These are phyloP conservation scores for Ophiostoma pallidulum DNA, from an alignment of 2,329 filamentous ascomycete genomes.

Conservation along the genomic window DNA sequence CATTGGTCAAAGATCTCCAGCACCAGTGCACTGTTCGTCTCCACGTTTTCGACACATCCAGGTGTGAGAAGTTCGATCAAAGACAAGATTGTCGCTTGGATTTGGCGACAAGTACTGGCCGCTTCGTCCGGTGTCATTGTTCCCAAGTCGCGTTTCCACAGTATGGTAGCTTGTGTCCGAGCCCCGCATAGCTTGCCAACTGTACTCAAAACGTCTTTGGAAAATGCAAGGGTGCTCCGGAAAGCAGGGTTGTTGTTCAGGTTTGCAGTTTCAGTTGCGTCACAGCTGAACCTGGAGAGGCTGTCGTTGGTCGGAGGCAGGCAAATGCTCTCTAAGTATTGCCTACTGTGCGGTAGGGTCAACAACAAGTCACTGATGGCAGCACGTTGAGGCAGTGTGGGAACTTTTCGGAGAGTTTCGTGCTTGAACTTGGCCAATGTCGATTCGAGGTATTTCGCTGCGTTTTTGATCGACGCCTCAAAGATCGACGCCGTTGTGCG, in stretches of 20 bases:
- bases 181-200: too few relatives aligned
- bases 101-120: slow-evolving; percentile 28
- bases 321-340: slow-evolving; percentile 22
- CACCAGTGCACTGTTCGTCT: slow-evolving; percentile 42
- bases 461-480: slow-evolving; percentile 12
- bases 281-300: neutral
- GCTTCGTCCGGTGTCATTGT: slow-evolving; percentile 13
- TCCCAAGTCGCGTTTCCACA: too few relatives aligned
- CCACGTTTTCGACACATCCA: slow-evolving; percentile 34
- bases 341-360: slow-evolving; percentile 31
- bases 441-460: slow-evolving; percentile 23
- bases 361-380: slow-evolving; percentile 25
- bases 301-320: neutral
- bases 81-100: neutral
- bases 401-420: slow-evolving; percentile 29
- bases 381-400: slow-evolving; percentile 30
- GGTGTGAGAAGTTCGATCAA: slow-evolving; percentile 19
- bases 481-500: neutral
- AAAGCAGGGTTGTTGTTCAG: neutral
- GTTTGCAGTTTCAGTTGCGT: neutral
- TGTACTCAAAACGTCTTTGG: slow-evolving; percentile 18
- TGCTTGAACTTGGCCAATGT: slow-evolving; percentile 34
- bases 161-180: too few relatives aligned
- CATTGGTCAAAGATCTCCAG: slow-evolving; percentile 49
- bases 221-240: neutral